phyloP scores from a whole-genome alignment of 495 filamentous ascomycete genomes.

The Tuber calosporum region DNA sequence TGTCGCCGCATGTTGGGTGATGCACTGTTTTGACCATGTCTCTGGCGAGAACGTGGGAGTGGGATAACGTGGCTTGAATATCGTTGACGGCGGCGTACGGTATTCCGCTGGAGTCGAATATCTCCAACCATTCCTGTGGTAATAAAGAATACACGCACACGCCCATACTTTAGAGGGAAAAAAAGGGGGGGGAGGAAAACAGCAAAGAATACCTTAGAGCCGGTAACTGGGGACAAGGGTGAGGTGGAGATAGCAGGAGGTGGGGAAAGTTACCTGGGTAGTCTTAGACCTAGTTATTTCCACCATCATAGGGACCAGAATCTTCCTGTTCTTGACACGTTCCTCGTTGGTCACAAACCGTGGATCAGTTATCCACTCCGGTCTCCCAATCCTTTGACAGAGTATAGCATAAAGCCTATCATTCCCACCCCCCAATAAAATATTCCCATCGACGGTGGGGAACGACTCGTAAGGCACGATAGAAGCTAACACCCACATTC shows the following conservation, averaged over 20 bases:
- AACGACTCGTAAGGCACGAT: conserved; percentile 94
- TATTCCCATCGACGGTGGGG: conserved; percentile 83
- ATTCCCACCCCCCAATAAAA: conserved; percentile 89
- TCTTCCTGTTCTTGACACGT: conserved; percentile 68
- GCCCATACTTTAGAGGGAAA: not conserved
- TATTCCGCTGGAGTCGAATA: conserved; percentile 84
- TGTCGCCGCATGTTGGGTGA: conserved; percentile 71
- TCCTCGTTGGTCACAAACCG: conserved; percentile 73
- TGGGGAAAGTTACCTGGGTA: conserved; percentile 46
- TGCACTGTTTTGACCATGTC: conserved; percentile 83
- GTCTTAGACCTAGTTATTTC: conserved; percentile 66
- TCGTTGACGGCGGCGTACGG: conserved; percentile 95
- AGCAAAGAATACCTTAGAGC: not conserved
- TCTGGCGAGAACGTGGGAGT: conserved; percentile 76
- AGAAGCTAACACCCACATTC: conserved; percentile 55
- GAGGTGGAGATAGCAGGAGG: not conserved
- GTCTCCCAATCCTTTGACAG: conserved; percentile 66
- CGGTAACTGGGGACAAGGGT: not conserved
- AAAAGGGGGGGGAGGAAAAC: not conserved
- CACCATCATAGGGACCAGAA: conserved; percentile 72
- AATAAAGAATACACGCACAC: not conserved
- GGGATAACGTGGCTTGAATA: conserved; percentile 71
- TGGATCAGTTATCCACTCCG: conserved; percentile 70
- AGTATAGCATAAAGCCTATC: conserved; percentile 83
- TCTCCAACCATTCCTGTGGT: conserved; percentile 68